Percentiles rank a stretch among this genome's conserved stretches.
Evolutionary conservation across 768 basidiomycete species (phyloP).

Genomic region (Tubosaeta sp.): DNA sequence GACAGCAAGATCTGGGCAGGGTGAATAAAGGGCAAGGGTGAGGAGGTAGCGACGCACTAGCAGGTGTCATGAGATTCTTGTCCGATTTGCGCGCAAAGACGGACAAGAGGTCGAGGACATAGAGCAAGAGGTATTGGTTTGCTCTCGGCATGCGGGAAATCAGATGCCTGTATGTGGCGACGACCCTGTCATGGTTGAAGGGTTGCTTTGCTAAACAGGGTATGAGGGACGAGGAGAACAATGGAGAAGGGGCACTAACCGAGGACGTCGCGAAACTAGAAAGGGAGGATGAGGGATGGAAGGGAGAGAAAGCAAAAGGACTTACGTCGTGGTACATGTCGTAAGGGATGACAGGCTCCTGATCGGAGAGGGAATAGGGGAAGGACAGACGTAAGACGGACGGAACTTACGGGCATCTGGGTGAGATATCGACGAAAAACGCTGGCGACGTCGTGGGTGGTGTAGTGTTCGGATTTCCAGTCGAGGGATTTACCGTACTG

Average conservation of each 20-base stretch:
- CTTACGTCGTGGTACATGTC: slow-evolving; percentile 84
- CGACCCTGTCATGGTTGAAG: slow-evolving; percentile 65
- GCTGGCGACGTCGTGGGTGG: slow-evolving; percentile 95
- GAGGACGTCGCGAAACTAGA: slow-evolving; percentile 74
- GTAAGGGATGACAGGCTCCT: slow-evolving; percentile 95
- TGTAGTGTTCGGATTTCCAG: slow-evolving; percentile 83
- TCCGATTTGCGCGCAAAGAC: slow-evolving; percentile 91
- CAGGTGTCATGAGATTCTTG: slow-evolving; percentile 93
- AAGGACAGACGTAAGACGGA: neutral
- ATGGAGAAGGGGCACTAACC: slow-evolving; percentile 39
- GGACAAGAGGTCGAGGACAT: slow-evolving; percentile 91
- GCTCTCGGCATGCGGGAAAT: slow-evolving; percentile 81
- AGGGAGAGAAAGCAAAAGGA: slow-evolving; percentile 12
- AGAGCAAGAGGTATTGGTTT: slow-evolving; percentile 94
- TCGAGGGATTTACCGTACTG: slow-evolving; percentile 93
- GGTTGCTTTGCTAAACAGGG: slow-evolving; percentile 54
- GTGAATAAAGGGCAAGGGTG: neutral
- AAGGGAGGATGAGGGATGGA: slow-evolving; percentile 7
- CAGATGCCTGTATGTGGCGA: slow-evolving; percentile 76
- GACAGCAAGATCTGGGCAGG: slow-evolving; percentile 76
- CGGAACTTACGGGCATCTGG: slow-evolving; percentile 81
- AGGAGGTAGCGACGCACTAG: slow-evolving; percentile 54
- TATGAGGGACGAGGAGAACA: slow-evolving; percentile 11
- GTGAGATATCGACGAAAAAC: slow-evolving; percentile 95
- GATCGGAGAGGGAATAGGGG: slow-evolving; percentile 10